Evolutionary conservation across 768 basidiomycete genomes (phyloP), one percentile per base, ranked within the genome.

Genomic region (Amanita subjunquillea): DNA sequence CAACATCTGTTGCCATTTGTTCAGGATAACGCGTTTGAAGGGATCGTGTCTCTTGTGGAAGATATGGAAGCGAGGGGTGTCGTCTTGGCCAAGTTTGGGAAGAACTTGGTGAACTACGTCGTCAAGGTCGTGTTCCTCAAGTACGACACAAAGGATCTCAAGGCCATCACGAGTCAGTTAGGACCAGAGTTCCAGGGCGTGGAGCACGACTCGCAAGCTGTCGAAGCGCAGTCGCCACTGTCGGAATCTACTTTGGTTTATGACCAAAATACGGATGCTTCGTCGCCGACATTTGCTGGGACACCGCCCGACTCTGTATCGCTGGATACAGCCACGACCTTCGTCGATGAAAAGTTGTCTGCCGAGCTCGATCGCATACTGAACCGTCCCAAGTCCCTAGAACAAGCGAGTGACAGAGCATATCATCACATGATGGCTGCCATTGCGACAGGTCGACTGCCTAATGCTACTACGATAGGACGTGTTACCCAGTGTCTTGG

Each of bases 401-500:
- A 2, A 56, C 67, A 36, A 60, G 67, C 22, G 54, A 70, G 49
- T 36, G 60, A 34, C n/a, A 59, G 66, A 7, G 81, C 81, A 2
- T 88, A 77, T 61, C 57, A 63, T 3, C 62, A 71, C 6, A 78
- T 88, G 62, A 63, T 74, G 53, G 56, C 63, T 2, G 79, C 74
- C 6, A 55, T 79, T n/a, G 50, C 64, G 25, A 58, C 61, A 3
- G 73, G 76, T 20, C 58, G 73, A 7, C 77, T 76, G 44, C 84
- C 89, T 1, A 62, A 70, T 6, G 70, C 80, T 2, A 65, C 65
- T 10, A 70, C 73, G 6, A 60, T 93, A 25, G 80, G 77, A 13
- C 72, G 73, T 9, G 68, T 96, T 22, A 83, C 94, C 59, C 77
- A 82, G 54, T 67, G 69, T 3, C 74, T 91, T 12, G 89, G 90